Conservation (phyloP, 2,329 filamentous ascomycete species). For the Colletotrichum sp. region DNA sequence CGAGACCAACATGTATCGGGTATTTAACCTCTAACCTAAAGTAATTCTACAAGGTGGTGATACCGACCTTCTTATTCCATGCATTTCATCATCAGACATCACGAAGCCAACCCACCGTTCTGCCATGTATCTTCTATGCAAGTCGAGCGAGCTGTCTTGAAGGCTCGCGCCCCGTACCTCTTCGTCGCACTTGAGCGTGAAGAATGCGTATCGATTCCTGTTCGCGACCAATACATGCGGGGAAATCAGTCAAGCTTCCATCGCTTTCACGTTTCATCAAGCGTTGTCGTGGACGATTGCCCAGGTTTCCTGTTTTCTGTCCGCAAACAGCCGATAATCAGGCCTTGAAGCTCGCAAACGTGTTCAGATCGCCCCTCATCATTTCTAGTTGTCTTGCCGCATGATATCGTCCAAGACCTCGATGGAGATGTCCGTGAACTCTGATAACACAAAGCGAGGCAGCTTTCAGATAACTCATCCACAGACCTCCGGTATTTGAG, state of each 20-base stretch:
- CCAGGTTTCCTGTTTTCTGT: background rate
- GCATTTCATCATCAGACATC: constrained; percentile 11
- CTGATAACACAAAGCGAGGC: background rate
- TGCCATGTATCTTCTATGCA: background rate
- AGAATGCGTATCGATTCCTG: background rate
- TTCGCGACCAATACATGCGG: background rate
- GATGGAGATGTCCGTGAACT: background rate
- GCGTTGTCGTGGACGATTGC: background rate
- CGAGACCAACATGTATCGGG: constrained; percentile 12
- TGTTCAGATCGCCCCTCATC: background rate
- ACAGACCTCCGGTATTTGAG: background rate
- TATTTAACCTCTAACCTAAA: constrained; percentile 15
- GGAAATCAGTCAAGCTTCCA: background rate
- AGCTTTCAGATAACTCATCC: background rate
- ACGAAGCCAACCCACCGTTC: background rate
- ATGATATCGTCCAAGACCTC: background rate
- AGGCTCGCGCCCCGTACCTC: background rate
- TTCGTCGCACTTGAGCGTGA: background rate
- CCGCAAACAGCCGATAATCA: background rate
- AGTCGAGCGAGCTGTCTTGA: background rate
- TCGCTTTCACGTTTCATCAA: background rate
- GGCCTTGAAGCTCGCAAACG: background rate
- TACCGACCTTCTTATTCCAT: constrained; percentile 2
- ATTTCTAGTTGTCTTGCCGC: background rate
- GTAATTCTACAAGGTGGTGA: constrained; percentile 17